Percentiles rank a stretch among this genome's conserved stretches.
phyloP scores from a whole-genome alignment of 306 rosid species.

The Acmispon strigosus region DNA sequence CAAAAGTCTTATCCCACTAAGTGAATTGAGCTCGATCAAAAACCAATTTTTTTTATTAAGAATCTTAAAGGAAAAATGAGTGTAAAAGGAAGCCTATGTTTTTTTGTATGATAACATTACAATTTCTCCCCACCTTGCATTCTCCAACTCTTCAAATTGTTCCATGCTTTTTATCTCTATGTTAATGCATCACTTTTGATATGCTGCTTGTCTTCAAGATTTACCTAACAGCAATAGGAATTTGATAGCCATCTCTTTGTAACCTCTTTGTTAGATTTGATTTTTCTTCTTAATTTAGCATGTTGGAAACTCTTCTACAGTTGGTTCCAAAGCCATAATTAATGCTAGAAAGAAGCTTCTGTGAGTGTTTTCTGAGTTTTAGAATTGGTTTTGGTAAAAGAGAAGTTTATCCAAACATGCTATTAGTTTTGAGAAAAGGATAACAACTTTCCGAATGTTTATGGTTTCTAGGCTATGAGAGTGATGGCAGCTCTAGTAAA shows the following conservation, averaged over 20 bases:
- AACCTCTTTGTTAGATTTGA: not conserved
- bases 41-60: too few species aligned
- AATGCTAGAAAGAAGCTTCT: too few species aligned
- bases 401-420: too few species aligned
- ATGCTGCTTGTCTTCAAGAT: not conserved
- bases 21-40: too few species aligned
- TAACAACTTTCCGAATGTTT: conserved; percentile 3
- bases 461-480: conserved; percentile 56
- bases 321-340: too few species aligned
- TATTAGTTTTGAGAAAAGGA: not conserved
- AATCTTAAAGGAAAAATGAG: not conserved
- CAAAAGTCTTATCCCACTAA: too few species aligned
- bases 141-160: not conserved
- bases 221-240: not conserved
- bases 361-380: too few species aligned
- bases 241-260: not conserved
- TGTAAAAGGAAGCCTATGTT: not conserved
- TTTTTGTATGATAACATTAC: not conserved
- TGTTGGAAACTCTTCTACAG: too few species aligned
- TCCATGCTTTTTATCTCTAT: not conserved
- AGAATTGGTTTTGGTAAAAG: too few species aligned
- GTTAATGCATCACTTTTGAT: not conserved
- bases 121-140: not conserved
- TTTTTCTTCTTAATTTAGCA: not conserved
- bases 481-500: conserved; percentile 45